Base-by-base conservation (phyloP, 2,329 filamentous ascomycete genomes). In the Colletotrichum liriopes region DNA sequence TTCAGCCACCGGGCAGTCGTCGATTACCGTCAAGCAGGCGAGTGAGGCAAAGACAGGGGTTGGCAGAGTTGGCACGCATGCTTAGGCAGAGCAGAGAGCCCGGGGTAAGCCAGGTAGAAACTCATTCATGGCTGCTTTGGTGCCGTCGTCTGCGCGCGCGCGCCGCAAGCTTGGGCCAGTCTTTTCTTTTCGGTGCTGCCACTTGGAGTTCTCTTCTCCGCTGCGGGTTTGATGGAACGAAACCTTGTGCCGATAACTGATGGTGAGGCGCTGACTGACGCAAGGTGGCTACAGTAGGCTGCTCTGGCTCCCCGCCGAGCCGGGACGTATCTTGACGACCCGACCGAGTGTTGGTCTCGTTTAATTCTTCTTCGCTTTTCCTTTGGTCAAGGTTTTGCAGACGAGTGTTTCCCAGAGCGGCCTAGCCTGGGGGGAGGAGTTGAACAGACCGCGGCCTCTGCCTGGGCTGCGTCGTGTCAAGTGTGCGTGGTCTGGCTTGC, bases 241-340 rank as follows among this genome's bases (percentile, higher is more conserved):
- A 60, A 67, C 68, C 51, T 37, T 26, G 32, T 16, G 41, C 16
- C 26, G 52, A 47, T 43, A 55, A 29, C 52, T n/a, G 51, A 45
- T 58, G 65, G 51, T 39, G 56, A 52, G 49, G 41, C 43, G 68
- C 65, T 63, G 68, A 71, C 68, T 58, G 58, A 62, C 55, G 45
- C 61, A 49, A 60, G 26, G 47, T 43, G 47, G 63, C 49, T 62
- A 12, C 47, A 26, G 62, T 26, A 61, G 20, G 20, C 20, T 2
- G 20, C 29, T 35, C 52, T 23, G 56, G 56, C 65, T 23, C 32
- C 64, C 69, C 65, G 65, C 63, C 63, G 45, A 63, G 45, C 59
- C 65, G 65, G 69, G 62, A 69, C 65, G 51, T 69, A 11, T 65
- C n/a, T 20, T 16, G 65, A 52, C 54, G 29, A 32, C 29, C 29